Evolutionary conservation across 805 yeast species (phyloP), one percentile per base, ranked within the genome.

Genomic region (Starmerella stellata): DNA sequence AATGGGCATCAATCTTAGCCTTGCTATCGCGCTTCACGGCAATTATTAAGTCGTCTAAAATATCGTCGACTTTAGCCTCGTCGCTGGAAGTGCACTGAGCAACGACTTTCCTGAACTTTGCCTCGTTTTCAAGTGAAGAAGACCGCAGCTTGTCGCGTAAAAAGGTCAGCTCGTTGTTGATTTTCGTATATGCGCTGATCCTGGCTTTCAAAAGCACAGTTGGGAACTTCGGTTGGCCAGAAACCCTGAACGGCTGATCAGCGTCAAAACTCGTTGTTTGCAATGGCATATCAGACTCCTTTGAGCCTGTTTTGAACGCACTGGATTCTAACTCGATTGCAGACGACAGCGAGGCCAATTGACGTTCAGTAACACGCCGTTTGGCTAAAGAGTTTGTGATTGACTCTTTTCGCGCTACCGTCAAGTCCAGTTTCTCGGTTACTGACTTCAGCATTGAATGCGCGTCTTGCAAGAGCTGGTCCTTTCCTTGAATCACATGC

Each of bases 31-130:
- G 85, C 44, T 87, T 78, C 4, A 87, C 95, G 16, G 95, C 94
- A 52, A 76, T 78, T 24, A 90, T 71, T 37, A 87, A 65, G 4
- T 87, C 93, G 46, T 80, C 90, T 36, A 87, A 65, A 49, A 90
- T 67, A 38, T 66, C 70, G 54, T 81, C 93, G 24, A 90, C 92
- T 45, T 74, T 76, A 38, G 69, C 70, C 38, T 78, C 79, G 35
- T 74, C 83, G 21, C 82, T 87, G 20, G 90, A 90, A 3, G 94
- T 78, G 62, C 96, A 85, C 37, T 82, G 64, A 21, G 93, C 74
- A 28, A 87, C 83, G 15, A 87, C 94, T 49, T 79, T 69, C 50
- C 90, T 75, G 61, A 83, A 90, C 56, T 87, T 87, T 21, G 64
- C 61, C 50, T 78, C 87, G 35, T 78, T 58, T 39, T 65, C 71